phyloP scores from a whole-genome alignment of 768 basidiomycete species.

The Hortiboletus campestris region DNA sequence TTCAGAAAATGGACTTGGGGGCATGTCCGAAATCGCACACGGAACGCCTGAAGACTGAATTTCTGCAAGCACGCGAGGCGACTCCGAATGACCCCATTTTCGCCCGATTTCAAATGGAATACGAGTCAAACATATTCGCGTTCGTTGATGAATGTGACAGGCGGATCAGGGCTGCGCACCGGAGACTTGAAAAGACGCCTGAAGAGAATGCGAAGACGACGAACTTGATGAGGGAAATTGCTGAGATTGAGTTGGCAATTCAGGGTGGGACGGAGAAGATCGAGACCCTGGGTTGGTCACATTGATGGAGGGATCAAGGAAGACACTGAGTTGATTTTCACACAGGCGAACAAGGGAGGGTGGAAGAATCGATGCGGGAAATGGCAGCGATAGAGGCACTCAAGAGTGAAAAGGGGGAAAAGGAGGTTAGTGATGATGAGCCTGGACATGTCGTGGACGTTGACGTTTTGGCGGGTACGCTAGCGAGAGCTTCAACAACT shows the following conservation, averaged over 20 bases:
- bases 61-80: conserved; percentile 72
- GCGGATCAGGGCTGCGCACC: conserved; percentile 89
- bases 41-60: conserved; percentile 90
- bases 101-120: conserved; percentile 88
- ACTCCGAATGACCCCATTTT: conserved; percentile 81
- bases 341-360: conserved; percentile 95
- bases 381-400: conserved; percentile 96
- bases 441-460: not conserved
- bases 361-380: conserved; percentile 98
- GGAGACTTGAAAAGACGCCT: conserved; percentile 96
- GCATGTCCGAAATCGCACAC: conserved; percentile 97
- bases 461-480: conserved; percentile 13
- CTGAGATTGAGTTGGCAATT: conserved; percentile 97
- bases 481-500: conserved; percentile 93
- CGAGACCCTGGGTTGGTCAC: conserved; percentile 73
- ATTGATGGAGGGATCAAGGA: conserved; percentile 7
- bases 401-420: conserved; percentile 93
- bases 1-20: conserved; percentile 96
- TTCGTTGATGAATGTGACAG: conserved; percentile 99
- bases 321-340: conserved; percentile 2
- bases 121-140: conserved; percentile 90
- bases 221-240: conserved; percentile 98
- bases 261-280: conserved; percentile 99
- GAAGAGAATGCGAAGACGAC: conserved; percentile 99
- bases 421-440: conserved; percentile 60